phyloP scores from a whole-genome alignment of 23 red algal species.

The Gracilaria gracilis region DNA sequence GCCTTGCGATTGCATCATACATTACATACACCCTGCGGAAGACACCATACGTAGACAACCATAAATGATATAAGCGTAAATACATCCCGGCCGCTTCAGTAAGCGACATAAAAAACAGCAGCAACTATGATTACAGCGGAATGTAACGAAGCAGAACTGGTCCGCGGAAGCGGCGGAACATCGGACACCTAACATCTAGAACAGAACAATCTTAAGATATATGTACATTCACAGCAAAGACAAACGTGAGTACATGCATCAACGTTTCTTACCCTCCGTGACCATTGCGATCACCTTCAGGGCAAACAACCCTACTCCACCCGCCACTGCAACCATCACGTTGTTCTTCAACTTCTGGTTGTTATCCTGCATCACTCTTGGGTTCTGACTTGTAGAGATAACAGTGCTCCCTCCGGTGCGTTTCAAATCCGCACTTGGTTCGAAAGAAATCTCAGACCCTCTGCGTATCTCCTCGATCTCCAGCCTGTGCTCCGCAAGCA shows the following conservation, averaged over 20 bases:
- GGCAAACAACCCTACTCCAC: conserved; percentile 50
- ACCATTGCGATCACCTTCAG: conserved; percentile 46
- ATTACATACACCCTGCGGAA: too few species aligned
- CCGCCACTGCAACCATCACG: conserved; percentile 36
- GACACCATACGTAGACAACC: not conserved
- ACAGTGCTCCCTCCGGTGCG: conserved; percentile 24
- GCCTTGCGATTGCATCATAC: too few species aligned
- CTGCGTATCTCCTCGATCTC: conserved; percentile 60
- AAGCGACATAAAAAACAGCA: not conserved
- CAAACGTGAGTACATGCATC: not conserved
- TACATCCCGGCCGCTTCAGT: not conserved
- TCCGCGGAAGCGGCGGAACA: not conserved
- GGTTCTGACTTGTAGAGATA: not conserved
- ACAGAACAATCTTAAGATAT: not conserved
- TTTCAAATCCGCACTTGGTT: not conserved
- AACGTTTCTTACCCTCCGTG: not conserved
- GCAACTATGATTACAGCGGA: not conserved
- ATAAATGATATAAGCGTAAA: not conserved
- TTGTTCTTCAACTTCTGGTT: conserved; percentile 21
- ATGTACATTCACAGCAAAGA: not conserved
- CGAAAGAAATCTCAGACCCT: conserved; percentile 37
- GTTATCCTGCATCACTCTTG: not conserved
- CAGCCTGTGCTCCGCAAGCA: conserved; percentile 40
- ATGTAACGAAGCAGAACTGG: not conserved
- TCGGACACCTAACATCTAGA: not conserved